Evolutionary conservation across 345 rosid genomes (phyloP), one percentile per base, ranked within the genome.

Genomic region (Diplotaxis tenuifolia): DNA sequence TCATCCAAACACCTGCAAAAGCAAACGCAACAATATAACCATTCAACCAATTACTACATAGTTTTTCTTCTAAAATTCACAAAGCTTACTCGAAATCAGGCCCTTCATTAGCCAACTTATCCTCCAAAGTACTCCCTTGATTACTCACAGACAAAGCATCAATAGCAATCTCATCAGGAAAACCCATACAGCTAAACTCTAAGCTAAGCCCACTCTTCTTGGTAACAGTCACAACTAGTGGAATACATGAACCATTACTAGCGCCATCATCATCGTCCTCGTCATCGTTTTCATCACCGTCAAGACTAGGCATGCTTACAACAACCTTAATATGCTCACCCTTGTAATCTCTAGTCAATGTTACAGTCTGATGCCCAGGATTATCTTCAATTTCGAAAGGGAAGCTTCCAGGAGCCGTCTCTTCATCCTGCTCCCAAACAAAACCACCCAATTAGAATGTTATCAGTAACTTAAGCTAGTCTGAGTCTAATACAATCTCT

Each of bases 81-180:
- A 66, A 52, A 15, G 72, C 93, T 95, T 87, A 95, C 99, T 81
- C 78, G 77, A 88, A 95, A 75, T 87, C 88, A 67, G 97, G 96
- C n/a, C 98, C 98, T 56, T 84, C 97, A 40, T 87, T 92, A 0
- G 83, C 84, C 65, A 84, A 23, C 19, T 85, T 75, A 20, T 88
- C 91, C 58, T 85, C 96, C 36, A 76, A 22, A 8, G 84, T 47
- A 56, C 42, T 34, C 32, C 83, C 85, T 0, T 85, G 74, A 36
- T 79, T 83, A 70, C 76, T 84, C 27, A 87, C 78, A 0, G 89
- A 64, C 78, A 92, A 68, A 74, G 84, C 77, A 64, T 90, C 96
- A 0, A 95, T 87, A 4, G 78, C 67, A 63, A 95, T 82, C 75
- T 84, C 89, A 66, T 92, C 96, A 0, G 88, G 84, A 53, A 72